Base-by-base conservation (phyloP, 805 yeast genomes). In the Wickerhamomyces bovis region DNA sequence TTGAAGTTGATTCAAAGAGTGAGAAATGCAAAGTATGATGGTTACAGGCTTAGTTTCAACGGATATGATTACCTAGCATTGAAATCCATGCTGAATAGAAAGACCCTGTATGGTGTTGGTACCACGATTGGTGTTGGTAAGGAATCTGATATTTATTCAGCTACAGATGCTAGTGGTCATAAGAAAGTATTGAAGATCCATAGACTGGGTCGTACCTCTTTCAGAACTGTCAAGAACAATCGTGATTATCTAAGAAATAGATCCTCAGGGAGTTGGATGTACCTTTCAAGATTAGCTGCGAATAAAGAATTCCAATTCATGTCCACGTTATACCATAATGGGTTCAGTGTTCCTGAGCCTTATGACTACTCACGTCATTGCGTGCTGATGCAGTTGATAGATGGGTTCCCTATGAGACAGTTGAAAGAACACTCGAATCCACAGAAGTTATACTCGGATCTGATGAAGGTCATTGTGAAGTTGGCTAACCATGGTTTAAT, bases 31-130 rank as follows among this genome's bases (percentile, higher is more conserved):
- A 88, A 83, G 58, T 92, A 94, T 65, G 99, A 94, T 63, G 99
- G 99, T 12, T 94, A 87, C 69, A 75, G 92, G 54, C 68, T 94
- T 53, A 85, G 96, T 0, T 90, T 85, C 64, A 80, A 78, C 42
- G 99, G 99, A 4, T 87, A 82, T 65, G 99, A 94, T 66, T 94
- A 87, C 62, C 73, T 94, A 53, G 98, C 98, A 0, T 72, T 94
- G 53, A 89, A 84, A 64, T 76, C 95, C 9, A 79, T 94, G 81
- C 71, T 85, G 52, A 85, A 83, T 58, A 74, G 89, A 54, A 80
- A 82, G 38, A 75, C 88, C 0, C 62, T 94, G 10, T 82, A 82
- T 57, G 83, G 92, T 2, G 77, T 92, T 15, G 97, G 96, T 16
- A 75, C 83, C 41, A 86, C 85, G 10, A 89, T 92, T 55, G 99